These are phyloP conservation scores for Sphaceloma murrayae DNA, from an alignment of 2,329 filamentous ascomycete genomes.

Conservation along the genomic window DNA sequence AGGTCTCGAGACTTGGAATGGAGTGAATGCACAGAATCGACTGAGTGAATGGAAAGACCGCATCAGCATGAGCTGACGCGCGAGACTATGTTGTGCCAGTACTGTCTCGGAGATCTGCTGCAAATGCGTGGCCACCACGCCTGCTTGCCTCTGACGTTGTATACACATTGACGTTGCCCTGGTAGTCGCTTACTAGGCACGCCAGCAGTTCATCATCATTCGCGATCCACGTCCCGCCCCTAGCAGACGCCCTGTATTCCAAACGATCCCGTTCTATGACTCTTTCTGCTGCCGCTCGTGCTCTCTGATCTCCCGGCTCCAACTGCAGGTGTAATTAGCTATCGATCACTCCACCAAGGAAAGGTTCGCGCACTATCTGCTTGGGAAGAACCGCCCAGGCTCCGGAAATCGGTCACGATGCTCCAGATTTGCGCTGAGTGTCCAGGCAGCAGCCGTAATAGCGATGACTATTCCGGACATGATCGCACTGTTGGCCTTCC, in stretches of 20 bases:
- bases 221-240: too few species aligned
- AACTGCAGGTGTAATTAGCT: conserved; percentile 29
- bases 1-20: conserved; percentile 40
- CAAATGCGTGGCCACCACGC: too few species aligned
- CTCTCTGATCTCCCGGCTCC: conserved; percentile 62
- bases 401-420: conserved; percentile 66
- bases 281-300: conserved; percentile 49
- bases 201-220: neutral
- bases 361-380: conserved; percentile 58
- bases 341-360: conserved; percentile 31
- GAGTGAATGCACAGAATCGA: conserved; percentile 34
- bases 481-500: conserved; percentile 82
- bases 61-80: neutral
- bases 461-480: conserved; percentile 59
- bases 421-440: conserved; percentile 64
- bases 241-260: too few species aligned
- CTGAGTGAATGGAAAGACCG: conserved; percentile 34
- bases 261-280: neutral
- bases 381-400: conserved; percentile 68
- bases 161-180: too few species aligned
- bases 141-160: too few species aligned
- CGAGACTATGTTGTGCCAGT: too few species aligned
- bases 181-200: neutral
- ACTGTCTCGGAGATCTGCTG: too few species aligned
- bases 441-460: conserved; percentile 59